Evolutionary conservation across 345 rosid species (phyloP), one percentile per base, ranked within the genome.

Genomic region (Boechera retrofracta): DNA sequence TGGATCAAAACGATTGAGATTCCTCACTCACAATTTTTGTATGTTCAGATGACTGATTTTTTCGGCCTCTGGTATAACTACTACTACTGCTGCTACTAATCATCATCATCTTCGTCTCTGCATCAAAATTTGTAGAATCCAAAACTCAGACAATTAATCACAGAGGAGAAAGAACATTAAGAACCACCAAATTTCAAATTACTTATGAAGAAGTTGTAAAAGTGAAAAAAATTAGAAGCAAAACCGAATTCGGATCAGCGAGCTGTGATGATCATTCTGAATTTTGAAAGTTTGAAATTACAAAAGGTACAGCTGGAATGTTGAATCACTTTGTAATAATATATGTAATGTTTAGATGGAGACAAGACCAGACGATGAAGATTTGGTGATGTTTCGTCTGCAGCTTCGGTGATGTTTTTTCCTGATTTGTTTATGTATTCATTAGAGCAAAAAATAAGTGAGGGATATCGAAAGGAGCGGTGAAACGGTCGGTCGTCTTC

Each of bases 401-500:
- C 76, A 24, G 76, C 71, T 71, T 77, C 71, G 28, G 15, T 35
- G 65, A 55, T 8, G 16, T 13, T 15, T 56, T 75, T 66, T 33
- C 51, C 3, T 62, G 26, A 77, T 56, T 70, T 77, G 61, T 64
- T 66, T 47, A 57, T 75, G 49, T 55, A 13, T 8, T 54, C 5
- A 28, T 2, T 5, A 47, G 9, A 9, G 33, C 16, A 6, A 45
- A 45, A n/a, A 60, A 60, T 61, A 72, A 72, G 38, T 15, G 61
- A 28, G 68, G 61, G 26, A 28, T 51, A 71, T 56, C 44, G 9
- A 45, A 71, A 35, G 72, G 28, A 71, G 66, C 72, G 76, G 71
- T 64, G 80, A 77, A 77, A 71, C 80, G 76, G 72, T 71, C 76
- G 76, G 72, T 77, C 54, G 5, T 42, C 0, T 55, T 70, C 24